Evolutionary conservation across 768 basidiomycete species (phyloP), one percentile per base, ranked within the genome.

Genomic region (Lactarius deliciosus): DNA sequence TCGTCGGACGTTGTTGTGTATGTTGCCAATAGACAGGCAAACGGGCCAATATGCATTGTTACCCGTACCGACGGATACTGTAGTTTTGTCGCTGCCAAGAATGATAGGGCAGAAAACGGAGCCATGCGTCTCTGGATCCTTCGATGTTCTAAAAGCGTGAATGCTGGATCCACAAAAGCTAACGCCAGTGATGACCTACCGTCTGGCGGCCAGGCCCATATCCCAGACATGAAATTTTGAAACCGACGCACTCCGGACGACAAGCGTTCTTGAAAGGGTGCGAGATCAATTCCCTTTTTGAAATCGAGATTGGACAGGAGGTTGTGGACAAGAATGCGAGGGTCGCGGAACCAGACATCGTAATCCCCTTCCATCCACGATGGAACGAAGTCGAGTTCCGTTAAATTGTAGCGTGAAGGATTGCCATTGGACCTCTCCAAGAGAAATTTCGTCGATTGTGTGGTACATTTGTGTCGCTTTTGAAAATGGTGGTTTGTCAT

Each of bases 71-170:
- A 75, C 73, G 5, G 74, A 81, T 0, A 80, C 78, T 0, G 78
- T 80, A 0, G 80, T 81, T 64, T 81, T 81, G 63, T 82, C 77
- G 61, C 77, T 79, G 1, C 79, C 79, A 1, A 68, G 65, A 20
- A 81, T 64, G 25, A 28, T 28, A 80, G 65, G 0, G 75, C n/a
- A 9, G 5, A 53, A 13, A 10, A 53, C 25, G 73, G 3, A 76
- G 7, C 79, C 79, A 56, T 74, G 73, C 9, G 68, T 75, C 30
- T 47, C 25, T 8, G 70, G 58, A 61, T 75, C 64, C 32, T 63
- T 11, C 20, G 61, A 45, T 38, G 65, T 56, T 62, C 22, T 59
- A n/a, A 22, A n/a, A 25, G 62, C 73, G 25, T 22, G 50, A 53
- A n/a, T 22, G 22, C 8, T 22, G n/a, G 50, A 53, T 28, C 28